Evolutionary conservation across 2,329 filamentous ascomycete genomes (phyloP), one percentile per base, ranked within the genome.

Genomic region (Berkeleyomyces rouxiae): DNA sequence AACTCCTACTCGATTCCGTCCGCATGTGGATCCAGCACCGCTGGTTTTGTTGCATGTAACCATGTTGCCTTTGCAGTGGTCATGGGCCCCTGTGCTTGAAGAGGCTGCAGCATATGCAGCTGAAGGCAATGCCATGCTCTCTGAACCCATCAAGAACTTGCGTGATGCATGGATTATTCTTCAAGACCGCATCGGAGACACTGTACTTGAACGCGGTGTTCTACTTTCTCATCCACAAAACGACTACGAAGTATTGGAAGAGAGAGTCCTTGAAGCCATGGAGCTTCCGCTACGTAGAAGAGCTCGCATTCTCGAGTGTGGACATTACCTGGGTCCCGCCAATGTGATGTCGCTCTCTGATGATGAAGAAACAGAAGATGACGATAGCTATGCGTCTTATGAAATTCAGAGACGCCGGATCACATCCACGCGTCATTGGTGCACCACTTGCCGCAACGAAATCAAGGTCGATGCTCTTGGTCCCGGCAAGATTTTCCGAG

Each of bases 11-110:
- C 75, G 83, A 5, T 81, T 86, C 70, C 81, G 79, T 72, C 76
- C 76, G 66, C 79, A 79, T 61, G 81, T 82, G 58, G 79, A 79
- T 59, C 81, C 82, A 59, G 70, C 77, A n/a, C 88, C 88, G 2
- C 77, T 93, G 1, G 86, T 93, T 1, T 76, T 93, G 57, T 76
- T 93, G 3, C 88, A 93, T 68, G 84, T 88, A 43, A 91, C 87
- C 0, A 76, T 92, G 0, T 75, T 93, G 4, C 87, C 88, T 0
- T 76, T 89, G 7, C 77, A 82, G 47, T 82, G 86, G 76, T 76
- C 78, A 0, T 90, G 86, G 77, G 80, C 76, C 1, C 76, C 79
- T 33, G 72, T 84, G 7, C 71, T 85, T 37, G 76, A 81, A 49
- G 63, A 65, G 37, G 63, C 60, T 1, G 55, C 61, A 3, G 55